Conservation (phyloP, 495 filamentous ascomycete species). For the Mycothermus thermophilus region DNA sequence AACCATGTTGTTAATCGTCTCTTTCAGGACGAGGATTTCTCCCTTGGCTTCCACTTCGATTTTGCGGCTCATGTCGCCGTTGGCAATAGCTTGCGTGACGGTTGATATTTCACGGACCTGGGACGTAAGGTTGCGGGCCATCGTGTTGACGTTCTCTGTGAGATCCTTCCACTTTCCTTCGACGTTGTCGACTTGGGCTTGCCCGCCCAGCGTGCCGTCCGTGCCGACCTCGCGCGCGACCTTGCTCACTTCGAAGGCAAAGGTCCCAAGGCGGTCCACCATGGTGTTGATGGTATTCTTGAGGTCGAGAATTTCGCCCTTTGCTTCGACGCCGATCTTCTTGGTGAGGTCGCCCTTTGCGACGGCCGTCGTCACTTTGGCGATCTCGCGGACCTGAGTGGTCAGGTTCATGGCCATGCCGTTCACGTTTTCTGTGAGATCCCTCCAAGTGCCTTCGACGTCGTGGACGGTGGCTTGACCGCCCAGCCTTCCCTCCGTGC, state of each 20-base stretch:
- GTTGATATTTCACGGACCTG: slow-evolving; percentile 86
- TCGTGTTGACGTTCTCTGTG: slow-evolving; percentile 88
- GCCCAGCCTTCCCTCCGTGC: slow-evolving; percentile 87
- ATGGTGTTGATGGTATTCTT: slow-evolving; percentile 99
- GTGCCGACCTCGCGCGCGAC: slow-evolving; percentile 97
- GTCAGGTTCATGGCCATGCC: slow-evolving; percentile 98
- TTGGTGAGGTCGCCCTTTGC: slow-evolving; percentile 87
- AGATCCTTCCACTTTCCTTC: slow-evolving; percentile 99
- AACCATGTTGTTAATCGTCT: slow-evolving; percentile 99
- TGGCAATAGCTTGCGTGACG: slow-evolving; percentile 93
- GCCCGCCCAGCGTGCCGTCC: slow-evolving; percentile 87
- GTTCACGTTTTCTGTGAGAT: slow-evolving; percentile 95
- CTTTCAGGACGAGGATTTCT: slow-evolving; percentile 85
- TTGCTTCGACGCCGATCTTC: slow-evolving; percentile 91
- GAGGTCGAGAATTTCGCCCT: slow-evolving; percentile 86
- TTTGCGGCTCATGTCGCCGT: slow-evolving; percentile 85
- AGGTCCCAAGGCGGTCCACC: slow-evolving; percentile 94
- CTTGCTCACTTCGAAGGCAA: slow-evolving; percentile 97
- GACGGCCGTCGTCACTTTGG: slow-evolving; percentile 93
- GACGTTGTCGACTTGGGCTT: slow-evolving; percentile 92
- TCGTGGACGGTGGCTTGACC: slow-evolving; percentile 95
- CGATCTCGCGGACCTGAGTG: slow-evolving; percentile 96
- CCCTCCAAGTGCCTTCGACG: slow-evolving; percentile 95
- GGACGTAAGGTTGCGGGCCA: slow-evolving; percentile 90
- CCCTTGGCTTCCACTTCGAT: slow-evolving; percentile 93